Evolutionary conservation across 441 rosid species (phyloP), one percentile per base, ranked within the genome.

Genomic region (Gossypium schwendimanii): DNA sequence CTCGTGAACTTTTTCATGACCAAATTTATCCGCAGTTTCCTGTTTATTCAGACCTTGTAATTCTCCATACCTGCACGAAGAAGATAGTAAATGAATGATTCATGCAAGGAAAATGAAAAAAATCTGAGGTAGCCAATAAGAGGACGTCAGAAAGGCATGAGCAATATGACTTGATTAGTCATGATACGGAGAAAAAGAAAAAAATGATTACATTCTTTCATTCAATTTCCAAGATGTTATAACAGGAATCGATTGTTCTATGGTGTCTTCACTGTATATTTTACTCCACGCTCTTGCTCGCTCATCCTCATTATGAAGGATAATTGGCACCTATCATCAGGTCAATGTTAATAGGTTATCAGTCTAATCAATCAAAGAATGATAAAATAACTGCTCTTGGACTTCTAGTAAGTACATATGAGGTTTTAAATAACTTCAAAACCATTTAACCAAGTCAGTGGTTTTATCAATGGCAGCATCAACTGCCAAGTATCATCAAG

Each of bases 1-100:
- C 83, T 93, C 96, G 0, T 93, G 97, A 76, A 96, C 97, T 81
- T 91, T 84, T 60, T 93, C 92, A 61, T 87, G 89, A 71, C 99
- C 99, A 57, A 83, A 96, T 81, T 88, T 88, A 49, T 89, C 92
- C 12, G 99, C 97, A 1, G 99, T 96, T 82, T 93, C 98, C 76
- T 89, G 82, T 85, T 96, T 96, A 82, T 96, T 95, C 21, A 91
- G 91, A 80, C 99, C 99, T 66, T 93, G 98, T 47, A 95, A 75
- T 78, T 93, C 94, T 69, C 99, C 98, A 68, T 95, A 95, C 99
- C 97, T 95, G 71, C 53, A 77, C 17, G 71, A 23, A 69, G 3
- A 54, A 24, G 12, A 69, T 58, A 20, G 17, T 26, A 31, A 12
- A 63, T 15, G 77, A 66, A 45, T 66, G 50, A 12, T 33, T 39